Base-by-base conservation (phyloP, 768 basidiomycete genomes). In the Coprinopsis sp. region DNA sequence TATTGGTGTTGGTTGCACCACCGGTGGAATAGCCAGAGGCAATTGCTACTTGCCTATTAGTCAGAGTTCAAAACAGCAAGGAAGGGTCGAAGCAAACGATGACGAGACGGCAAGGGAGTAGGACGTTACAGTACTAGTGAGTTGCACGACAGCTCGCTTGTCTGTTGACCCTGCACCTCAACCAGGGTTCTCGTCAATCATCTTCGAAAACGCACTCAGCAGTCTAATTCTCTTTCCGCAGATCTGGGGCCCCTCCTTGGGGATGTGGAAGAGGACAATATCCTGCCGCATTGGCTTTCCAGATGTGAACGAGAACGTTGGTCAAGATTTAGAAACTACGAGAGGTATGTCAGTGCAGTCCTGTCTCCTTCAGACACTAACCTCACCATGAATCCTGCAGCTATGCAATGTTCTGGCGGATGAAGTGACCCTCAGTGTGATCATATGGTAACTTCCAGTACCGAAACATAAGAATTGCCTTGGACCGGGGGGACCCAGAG, bases 1-100 rank as follows among this genome's bases (percentile, higher is more conserved):
- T 61, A 54, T 79, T 76, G 50, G 78, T 59, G 54, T 79, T 76
- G 0, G 74, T 76, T 13, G 76, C 77, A 18, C 77, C 73, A 7
- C 77, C 76, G 2, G 73, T 76, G 54, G 77, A 79, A 52, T 79
- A 79, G 0, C 77, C 76, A 13, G 76, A 76, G 63, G 73, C 77
- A 44, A 78, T 77, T 2, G 69, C 75, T 77, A 42, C 14, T 44
- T 25, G 31, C 12, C 18, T 30, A 12, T 31, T 33, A 28, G 18
- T 29, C 29, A 25, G 29, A 30, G 16, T 18, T 19, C 11, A 28
- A 3, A 13, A 37, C 37, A 3, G 23, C 21, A 16, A 23, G 27
- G 29, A 13, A 10, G 19, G 34, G 31, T 21, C 11, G 33, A 18
- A 0, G 11, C 21, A 23, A 23, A 47, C 27, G n/a, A 8, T 33